Conservation (phyloP, 2,329 filamentous ascomycete species). For the Dothidotthia symphoricarpi region DNA sequence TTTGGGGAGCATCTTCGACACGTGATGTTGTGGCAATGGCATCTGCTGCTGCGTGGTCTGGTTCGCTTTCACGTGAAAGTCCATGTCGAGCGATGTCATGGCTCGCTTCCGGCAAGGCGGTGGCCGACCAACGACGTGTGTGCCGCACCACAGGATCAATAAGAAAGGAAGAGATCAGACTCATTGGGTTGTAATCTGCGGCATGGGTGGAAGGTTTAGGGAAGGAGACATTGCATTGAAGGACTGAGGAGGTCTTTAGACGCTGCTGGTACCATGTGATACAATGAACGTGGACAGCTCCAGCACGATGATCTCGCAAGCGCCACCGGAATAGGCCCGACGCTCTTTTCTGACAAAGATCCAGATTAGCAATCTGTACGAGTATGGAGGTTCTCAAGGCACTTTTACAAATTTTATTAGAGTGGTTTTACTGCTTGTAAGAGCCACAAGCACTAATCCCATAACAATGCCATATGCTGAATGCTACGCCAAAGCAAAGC, state of each 20-base stretch:
- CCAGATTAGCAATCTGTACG: not conserved
- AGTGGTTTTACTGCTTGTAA: no score
- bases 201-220: not conserved
- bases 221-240: slow-evolving; percentile 1
- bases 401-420: no score
- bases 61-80: no score
- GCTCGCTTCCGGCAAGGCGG: no score
- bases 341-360: not conserved
- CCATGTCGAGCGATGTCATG: no score
- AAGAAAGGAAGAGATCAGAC: slow-evolving; percentile 42
- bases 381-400: no score
- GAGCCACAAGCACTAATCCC: no score
- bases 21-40: slow-evolving; percentile 7
- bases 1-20: slow-evolving; percentile 9
- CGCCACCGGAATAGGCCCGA: slow-evolving; percentile 6
- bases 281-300: no score
- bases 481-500: slow-evolving; percentile 26
- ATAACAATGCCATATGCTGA: no score
- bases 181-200: slow-evolving; percentile 35
- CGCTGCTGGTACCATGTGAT: slow-evolving; percentile 12
- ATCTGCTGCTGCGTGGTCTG: slow-evolving; percentile 8
- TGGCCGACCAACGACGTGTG: not conserved
- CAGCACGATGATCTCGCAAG: slow-evolving; percentile 5
- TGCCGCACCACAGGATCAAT: slow-evolving; percentile 41
- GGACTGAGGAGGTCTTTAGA: slow-evolving; percentile 1